These are phyloP conservation scores for Debaryomyces coudertii DNA, from an alignment of 1,139 yeast species.

Conservation along the genomic window DNA sequence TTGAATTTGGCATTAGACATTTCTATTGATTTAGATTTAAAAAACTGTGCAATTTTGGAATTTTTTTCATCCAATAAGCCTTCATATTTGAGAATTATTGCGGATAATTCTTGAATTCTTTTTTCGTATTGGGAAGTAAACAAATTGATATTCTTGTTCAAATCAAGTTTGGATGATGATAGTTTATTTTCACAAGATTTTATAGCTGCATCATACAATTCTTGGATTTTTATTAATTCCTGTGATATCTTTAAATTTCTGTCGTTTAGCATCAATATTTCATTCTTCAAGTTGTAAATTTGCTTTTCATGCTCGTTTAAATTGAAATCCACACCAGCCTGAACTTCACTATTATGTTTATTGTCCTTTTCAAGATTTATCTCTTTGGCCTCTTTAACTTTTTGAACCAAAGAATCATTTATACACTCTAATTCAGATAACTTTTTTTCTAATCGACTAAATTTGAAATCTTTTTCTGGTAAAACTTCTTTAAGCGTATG, in stretches of 20 bases:
- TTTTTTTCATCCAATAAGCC: conserved; percentile 43
- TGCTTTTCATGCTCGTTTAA: conserved; percentile 24
- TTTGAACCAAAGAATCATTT: conserved; percentile 11
- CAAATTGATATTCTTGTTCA: conserved; percentile 26
- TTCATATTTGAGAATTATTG: conserved; percentile 38
- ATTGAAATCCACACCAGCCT: neutral
- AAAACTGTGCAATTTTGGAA: conserved; percentile 35
- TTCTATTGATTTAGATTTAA: conserved; percentile 47
- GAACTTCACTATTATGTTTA: neutral
- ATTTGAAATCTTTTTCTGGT: conserved; percentile 30
- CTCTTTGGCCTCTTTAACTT: neutral
- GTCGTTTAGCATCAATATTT: conserved; percentile 23
- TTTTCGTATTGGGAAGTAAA: conserved; percentile 30
- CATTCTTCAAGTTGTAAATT: conserved; percentile 24
- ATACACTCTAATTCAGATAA: conserved; percentile 15
- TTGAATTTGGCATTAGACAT: conserved; percentile 31
- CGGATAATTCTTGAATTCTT: conserved; percentile 36
- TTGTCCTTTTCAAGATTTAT: neutral
- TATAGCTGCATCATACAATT: conserved; percentile 20
- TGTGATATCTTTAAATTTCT: conserved; percentile 21
- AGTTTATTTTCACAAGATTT: conserved; percentile 30
- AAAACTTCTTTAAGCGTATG: conserved; percentile 20
- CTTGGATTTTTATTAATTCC: conserved; percentile 21
- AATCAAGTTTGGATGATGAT: conserved; percentile 29
- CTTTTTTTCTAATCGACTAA: conserved; percentile 22